A percentile compares a stretch with the other conserved stretches of the same genome.
Evolutionary conservation across 345 rosid genomes (phyloP).

Genomic region (Syzygium aqueum): DNA sequence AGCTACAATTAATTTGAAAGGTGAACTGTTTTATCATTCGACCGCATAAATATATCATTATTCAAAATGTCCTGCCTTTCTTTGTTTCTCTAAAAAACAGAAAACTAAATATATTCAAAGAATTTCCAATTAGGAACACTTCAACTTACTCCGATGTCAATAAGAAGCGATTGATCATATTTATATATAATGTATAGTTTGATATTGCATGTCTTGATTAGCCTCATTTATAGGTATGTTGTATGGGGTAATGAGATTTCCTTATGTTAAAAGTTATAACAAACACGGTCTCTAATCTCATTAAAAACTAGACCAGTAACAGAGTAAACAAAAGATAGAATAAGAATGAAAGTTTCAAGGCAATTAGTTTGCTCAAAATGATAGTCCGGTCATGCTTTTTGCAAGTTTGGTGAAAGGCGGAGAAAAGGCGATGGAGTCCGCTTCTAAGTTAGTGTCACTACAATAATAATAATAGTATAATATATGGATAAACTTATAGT

Average conservation of each 20-base stretch:
- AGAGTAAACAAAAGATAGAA: neutral
- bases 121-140: rapidly evolving
- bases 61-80: neutral
- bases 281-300: neutral
- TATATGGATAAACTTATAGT: neutral
- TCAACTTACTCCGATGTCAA: rapidly evolving
- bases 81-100: neutral
- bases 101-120: neutral
- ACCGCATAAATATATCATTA: neutral
- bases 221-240: neutral
- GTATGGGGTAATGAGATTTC: neutral
- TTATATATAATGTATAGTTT: neutral
- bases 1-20: neutral
- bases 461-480: neutral
- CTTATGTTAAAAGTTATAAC: neutral
- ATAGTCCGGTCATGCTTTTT: neutral
- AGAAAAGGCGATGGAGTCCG: too few relatives aligned
- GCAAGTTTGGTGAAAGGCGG: too few relatives aligned
- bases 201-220: rapidly evolving
- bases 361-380: neutral
- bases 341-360: neutral
- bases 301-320: neutral
- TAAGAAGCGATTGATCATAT: neutral
- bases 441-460: too few relatives aligned
- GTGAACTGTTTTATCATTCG: neutral